These are phyloP conservation scores for Herpetomonas tarakana DNA, from an alignment of 208 protist species.

Conservation along the genomic window DNA sequence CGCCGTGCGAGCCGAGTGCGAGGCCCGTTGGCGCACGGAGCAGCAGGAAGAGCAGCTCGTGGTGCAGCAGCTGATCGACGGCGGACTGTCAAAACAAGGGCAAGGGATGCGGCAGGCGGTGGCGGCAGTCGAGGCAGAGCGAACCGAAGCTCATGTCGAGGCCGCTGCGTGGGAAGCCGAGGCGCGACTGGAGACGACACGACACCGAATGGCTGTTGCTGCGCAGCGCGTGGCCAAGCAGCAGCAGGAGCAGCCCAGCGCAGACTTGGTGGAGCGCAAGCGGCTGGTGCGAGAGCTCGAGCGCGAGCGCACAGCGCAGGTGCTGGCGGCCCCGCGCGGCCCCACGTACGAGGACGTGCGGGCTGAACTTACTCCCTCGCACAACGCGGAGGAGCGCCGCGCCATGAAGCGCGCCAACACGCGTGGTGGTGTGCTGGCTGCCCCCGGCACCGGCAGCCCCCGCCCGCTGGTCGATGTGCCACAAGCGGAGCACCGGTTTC, in stretches of 20 bases:
- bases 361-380: constrained; percentile 11
- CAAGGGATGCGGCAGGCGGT: constrained; percentile 33
- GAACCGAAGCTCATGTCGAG: constrained; percentile 23
- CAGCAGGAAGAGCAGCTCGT: constrained; percentile 15
- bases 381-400: constrained; percentile 1
- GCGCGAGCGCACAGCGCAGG: constrained; percentile 15
- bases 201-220: constrained; percentile 47
- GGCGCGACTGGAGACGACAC: constrained; percentile 34
- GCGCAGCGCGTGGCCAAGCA: constrained; percentile 20
- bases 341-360: constrained; percentile 12
- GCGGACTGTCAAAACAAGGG: constrained; percentile 17
- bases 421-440: not conserved
- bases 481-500: not conserved
- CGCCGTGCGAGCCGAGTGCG: constrained; percentile 25
- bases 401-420: not conserved
- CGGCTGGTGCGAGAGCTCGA: constrained; percentile 20
- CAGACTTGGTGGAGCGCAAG: constrained; percentile 20
- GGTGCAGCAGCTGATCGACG: constrained; percentile 27
- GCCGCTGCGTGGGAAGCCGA: constrained; percentile 56
- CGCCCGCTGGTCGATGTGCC: not conserved
- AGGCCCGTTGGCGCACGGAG: constrained; percentile 31
- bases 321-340: constrained; percentile 11
- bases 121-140: constrained; percentile 3
- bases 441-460: not conserved
- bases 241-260: constrained; percentile 5